A percentile compares a stretch with the other conserved stretches of the same genome.
Conservation (phyloP, 257 asterid genomes). For the Mitragyna speciosa region DNA sequence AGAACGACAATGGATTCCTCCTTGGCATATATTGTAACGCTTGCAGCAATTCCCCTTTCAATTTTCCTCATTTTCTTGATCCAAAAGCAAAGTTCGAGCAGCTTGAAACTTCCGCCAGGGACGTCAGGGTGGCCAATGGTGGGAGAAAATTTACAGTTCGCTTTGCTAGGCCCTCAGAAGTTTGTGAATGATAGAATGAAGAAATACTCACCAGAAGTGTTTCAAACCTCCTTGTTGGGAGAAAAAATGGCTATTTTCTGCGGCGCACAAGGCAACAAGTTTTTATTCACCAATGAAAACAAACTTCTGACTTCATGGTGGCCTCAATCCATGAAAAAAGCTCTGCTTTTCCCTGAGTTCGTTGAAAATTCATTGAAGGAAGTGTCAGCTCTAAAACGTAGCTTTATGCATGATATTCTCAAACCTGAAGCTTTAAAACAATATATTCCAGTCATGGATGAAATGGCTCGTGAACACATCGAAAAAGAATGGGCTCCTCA, state of each 20-base stretch:
- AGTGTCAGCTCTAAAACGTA: background rate
- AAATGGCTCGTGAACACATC: constrained; percentile 44
- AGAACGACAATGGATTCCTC: background rate
- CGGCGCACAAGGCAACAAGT: constrained; percentile 64
- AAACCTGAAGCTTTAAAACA: background rate
- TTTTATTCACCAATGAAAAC: constrained; percentile 54
- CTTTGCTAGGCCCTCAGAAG: background rate
- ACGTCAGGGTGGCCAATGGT: background rate
- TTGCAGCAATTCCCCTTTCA: background rate
- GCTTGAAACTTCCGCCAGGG: background rate
- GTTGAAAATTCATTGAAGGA: background rate
- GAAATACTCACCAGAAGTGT: constrained; percentile 26
- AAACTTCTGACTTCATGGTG: constrained; percentile 62
- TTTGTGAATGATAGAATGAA: background rate
- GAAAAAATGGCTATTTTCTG: constrained; percentile 61
- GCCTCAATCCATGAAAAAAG: constrained; percentile 36
- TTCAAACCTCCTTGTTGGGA: constrained; percentile 52
- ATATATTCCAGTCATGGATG: constrained; percentile 50
- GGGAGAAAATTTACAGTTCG: background rate
- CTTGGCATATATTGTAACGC: background rate
- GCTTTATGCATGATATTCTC: constrained; percentile 3
- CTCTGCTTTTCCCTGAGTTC: background rate
- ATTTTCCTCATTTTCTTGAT: background rate
- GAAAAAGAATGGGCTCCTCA: constrained; percentile 41
- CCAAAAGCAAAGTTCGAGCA: background rate